These are phyloP conservation scores for Penicillium sumatraense DNA, from an alignment of 2,329 filamentous ascomycete genomes.

Conservation along the genomic window DNA sequence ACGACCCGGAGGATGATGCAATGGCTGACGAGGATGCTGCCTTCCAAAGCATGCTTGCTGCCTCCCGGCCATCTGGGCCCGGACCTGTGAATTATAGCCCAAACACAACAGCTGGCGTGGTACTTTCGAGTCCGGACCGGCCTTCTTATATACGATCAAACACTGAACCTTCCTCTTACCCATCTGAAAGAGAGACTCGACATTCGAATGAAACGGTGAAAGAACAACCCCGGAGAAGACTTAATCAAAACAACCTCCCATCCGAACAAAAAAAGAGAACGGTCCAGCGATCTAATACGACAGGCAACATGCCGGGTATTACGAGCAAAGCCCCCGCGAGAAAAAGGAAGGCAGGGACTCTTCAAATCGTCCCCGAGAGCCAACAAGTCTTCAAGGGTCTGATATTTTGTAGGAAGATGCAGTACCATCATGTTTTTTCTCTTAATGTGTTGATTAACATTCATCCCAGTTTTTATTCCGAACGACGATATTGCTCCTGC, in stretches of 20 bases:
- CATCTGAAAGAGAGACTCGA: background rate
- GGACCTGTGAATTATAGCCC: too few relatives aligned
- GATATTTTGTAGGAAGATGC: slow-evolving; percentile 58
- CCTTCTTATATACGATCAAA: slow-evolving; percentile 8
- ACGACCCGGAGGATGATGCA: slow-evolving; percentile 31
- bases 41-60: slow-evolving; percentile 20
- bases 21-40: slow-evolving; percentile 29
- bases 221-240: too few relatives aligned
- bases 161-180: slow-evolving; percentile 13
- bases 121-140: background rate
- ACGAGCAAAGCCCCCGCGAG: slow-evolving; percentile 22
- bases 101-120: too few relatives aligned
- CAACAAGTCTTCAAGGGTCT: slow-evolving; percentile 65
- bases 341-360: slow-evolving; percentile 37
- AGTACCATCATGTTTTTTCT: background rate
- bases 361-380: slow-evolving; percentile 56
- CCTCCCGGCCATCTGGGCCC: slow-evolving; percentile 7
- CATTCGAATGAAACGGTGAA: background rate
- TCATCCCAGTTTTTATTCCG: slow-evolving; percentile 69
- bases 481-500: slow-evolving; percentile 73
- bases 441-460: slow-evolving; percentile 2
- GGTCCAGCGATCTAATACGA: slow-evolving; percentile 19
- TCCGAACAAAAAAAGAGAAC: background rate
- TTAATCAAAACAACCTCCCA: background rate
- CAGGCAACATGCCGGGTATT: slow-evolving; percentile 15